These are phyloP conservation scores for Dicorynia guianensis DNA, from an alignment of 306 rosid species.

Conservation along the genomic window DNA sequence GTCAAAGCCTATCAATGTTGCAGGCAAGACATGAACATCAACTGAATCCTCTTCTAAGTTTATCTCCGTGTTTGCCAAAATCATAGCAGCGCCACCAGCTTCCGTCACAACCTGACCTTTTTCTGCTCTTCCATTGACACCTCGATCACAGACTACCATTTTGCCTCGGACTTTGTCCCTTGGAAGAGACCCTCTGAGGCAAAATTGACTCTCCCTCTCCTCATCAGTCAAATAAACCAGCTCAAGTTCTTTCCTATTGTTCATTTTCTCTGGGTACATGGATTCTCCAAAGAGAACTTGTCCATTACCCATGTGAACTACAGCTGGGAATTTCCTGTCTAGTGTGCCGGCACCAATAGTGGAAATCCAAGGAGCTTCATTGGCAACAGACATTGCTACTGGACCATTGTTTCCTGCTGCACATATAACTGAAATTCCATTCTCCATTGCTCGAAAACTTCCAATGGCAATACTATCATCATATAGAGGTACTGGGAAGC, in stretches of 20 bases:
- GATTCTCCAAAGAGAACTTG: constrained; percentile 63
- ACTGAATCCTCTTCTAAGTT: constrained; percentile 66
- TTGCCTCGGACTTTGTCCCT: constrained; percentile 55
- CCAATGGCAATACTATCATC: constrained; percentile 69
- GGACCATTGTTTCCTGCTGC: constrained; percentile 82
- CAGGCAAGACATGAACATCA: constrained; percentile 70
- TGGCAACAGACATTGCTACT: constrained; percentile 62
- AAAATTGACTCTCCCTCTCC: constrained; percentile 52
- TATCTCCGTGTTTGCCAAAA: constrained; percentile 57
- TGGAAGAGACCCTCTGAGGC: constrained; percentile 65
- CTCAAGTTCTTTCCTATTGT: constrained; percentile 49
- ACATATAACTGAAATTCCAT: constrained; percentile 62
- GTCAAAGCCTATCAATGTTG: constrained; percentile 60
- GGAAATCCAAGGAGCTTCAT: constrained; percentile 80
- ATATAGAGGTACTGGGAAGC: constrained; percentile 66
- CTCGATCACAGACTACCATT: constrained; percentile 69
- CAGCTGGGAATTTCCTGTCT: constrained; percentile 64
- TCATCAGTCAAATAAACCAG: constrained; percentile 54
- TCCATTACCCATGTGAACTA: constrained; percentile 60
- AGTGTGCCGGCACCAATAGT: constrained; percentile 70
- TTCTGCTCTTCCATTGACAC: constrained; percentile 62
- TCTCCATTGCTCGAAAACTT: constrained; percentile 70
- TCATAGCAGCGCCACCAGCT: constrained; percentile 69
- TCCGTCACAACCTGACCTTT: constrained; percentile 67
- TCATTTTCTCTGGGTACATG: constrained; percentile 54